Base-by-base conservation (phyloP, 2,329 filamentous ascomycete species). In the Eutypella sp. region DNA sequence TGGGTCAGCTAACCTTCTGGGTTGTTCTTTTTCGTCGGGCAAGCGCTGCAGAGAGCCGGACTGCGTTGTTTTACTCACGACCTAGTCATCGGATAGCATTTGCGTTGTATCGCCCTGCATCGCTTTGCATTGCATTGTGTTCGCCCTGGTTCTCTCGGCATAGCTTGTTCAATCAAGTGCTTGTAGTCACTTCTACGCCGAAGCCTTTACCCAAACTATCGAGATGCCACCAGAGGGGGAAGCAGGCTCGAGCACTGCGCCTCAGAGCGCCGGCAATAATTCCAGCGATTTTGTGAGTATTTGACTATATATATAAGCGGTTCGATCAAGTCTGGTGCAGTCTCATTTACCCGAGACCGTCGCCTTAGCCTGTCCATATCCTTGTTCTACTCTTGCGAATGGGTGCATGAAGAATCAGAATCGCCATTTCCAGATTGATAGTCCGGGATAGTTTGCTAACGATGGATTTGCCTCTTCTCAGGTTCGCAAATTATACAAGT, bases 401-500 rank as follows among this genome's bases (percentile, higher is more conserved):
- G 50, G 44, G 46, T 52, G 51, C 50, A 57, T 53, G 44, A 48
- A 27, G 47, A 52, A 52, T n/a, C n/a, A n/a, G n/a, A n/a, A 29
- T 44, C 19, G 63, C 53, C 40, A 43, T 45, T 34, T 16, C 40
- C 34, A 41, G 37, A 36, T 40, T 25, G 29, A 34, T 34, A 20
- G 41, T 46, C 42, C 19, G 46, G 23, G 13, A 33, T 7, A 7
- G 4, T 49, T 54, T 47, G 54, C 60, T 68, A 59, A 68, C 52
- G 22, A 47, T 41, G 42, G 45, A 37, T 42, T 39, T 37, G 41
- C 38, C 42, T 39, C 24, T 49, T 58, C 54, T 43, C 57, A 96
- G 91, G 91, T 97, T 72, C 90, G 92, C 75, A 97, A 97, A 73
- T 76, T 97, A 55, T 97, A 96, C 79, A 95, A 96, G 92, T 97